Percentiles rank a stretch among this genome's conserved stretches.
These are phyloP conservation scores for Anthracocystis walkeri DNA, from an alignment of 1,284 basidiomycete genomes.

Conservation along the genomic window DNA sequence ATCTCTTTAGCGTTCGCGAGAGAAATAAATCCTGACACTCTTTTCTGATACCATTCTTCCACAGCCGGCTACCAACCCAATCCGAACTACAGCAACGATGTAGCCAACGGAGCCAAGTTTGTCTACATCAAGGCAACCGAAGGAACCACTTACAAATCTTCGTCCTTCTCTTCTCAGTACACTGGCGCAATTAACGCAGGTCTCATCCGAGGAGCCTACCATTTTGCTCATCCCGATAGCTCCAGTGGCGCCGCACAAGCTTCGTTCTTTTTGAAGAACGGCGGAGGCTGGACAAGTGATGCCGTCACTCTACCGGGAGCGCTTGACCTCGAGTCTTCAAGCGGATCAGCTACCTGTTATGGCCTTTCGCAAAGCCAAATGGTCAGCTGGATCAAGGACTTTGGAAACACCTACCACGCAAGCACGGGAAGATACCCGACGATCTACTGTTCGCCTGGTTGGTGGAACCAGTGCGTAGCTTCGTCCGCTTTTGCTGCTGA, in stretches of 20 bases:
- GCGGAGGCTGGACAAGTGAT: constrained; percentile 71
- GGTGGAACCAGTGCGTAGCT: constrained; percentile 78
- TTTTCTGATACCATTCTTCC: background rate
- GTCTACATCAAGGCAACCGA: constrained; percentile 80
- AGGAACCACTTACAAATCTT: constrained; percentile 72
- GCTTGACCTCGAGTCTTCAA: constrained; percentile 40
- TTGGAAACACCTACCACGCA: constrained; percentile 74
- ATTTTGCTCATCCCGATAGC: constrained; percentile 73
- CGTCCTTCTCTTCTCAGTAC: constrained; percentile 73
- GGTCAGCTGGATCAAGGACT: constrained; percentile 75
- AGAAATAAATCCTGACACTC: no score
- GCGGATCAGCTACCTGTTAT: constrained; percentile 72
- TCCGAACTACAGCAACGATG: constrained; percentile 75
- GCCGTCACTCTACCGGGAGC: constrained; percentile 61
- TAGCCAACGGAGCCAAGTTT: constrained; percentile 75
- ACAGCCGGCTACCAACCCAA: constrained; percentile 72
- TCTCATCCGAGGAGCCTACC: constrained; percentile 76
- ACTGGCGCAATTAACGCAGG: constrained; percentile 74
- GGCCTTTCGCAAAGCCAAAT: constrained; percentile 74
- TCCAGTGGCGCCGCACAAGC: constrained; percentile 75
- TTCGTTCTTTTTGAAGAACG: constrained; percentile 75
- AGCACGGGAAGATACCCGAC: constrained; percentile 72
- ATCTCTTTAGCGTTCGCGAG: no score
- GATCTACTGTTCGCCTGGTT: constrained; percentile 77
- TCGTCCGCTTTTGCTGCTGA: constrained; percentile 71